Evolutionary conservation across 208 protist genomes (phyloP).

Genomic region (Wallacemonas collosoma): DNA sequence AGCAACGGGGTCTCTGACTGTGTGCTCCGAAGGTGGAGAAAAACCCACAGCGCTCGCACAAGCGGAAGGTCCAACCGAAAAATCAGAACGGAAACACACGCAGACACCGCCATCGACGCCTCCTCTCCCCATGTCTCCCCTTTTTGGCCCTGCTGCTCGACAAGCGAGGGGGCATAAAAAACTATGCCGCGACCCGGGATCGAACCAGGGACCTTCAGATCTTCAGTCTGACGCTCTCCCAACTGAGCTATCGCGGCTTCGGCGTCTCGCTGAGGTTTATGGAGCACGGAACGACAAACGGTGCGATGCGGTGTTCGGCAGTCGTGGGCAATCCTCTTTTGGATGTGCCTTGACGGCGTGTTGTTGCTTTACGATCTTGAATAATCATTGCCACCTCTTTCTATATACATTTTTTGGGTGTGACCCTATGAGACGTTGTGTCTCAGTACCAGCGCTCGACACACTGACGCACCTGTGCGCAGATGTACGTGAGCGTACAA

Average conservation of each 20-base stretch:
- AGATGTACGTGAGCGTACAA: too few relatives aligned
- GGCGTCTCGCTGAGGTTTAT: not conserved
- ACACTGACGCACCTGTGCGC: too few relatives aligned
- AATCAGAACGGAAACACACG: not conserved
- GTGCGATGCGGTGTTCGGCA: not conserved
- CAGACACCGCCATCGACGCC: not conserved
- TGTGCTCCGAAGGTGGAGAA: too few relatives aligned
- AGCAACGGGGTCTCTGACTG: not conserved
- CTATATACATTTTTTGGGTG: too few relatives aligned
- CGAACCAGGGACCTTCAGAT: constrained; percentile 80
- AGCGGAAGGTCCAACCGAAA: too few relatives aligned
- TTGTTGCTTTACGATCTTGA: too few relatives aligned
- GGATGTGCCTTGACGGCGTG: too few relatives aligned
- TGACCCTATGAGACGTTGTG: too few relatives aligned
- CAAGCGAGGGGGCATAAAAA: not conserved
- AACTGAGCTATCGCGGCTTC: constrained; percentile 69
- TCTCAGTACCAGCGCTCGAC: too few relatives aligned
- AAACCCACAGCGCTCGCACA: too few relatives aligned
- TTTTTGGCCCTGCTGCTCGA: not conserved
- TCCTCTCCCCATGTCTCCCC: not conserved
- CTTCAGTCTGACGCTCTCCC: constrained; percentile 80
- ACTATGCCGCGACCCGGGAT: constrained; percentile 52
- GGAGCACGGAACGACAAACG: not conserved
- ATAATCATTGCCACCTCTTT: too few relatives aligned
- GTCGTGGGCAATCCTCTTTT: too few relatives aligned